Conservation (phyloP, 1,139 yeast genomes). For the Diutina sp. region DNA sequence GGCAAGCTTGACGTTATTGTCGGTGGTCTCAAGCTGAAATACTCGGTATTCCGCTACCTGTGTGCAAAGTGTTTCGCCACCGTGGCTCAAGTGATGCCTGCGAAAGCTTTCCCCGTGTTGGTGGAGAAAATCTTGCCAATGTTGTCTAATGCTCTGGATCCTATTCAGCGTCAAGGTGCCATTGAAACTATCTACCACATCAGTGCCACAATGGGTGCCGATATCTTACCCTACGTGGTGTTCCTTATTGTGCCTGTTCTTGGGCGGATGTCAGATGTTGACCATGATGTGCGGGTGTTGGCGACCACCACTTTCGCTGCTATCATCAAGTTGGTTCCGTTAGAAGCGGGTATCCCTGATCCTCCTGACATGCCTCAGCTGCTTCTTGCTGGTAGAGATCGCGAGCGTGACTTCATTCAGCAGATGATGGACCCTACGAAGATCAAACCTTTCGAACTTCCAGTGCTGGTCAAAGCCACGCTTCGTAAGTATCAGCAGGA, state of each 20-base stretch:
- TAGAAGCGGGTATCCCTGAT: slow-evolving; percentile 95
- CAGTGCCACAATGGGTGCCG: slow-evolving; percentile 75
- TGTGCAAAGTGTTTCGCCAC: slow-evolving; percentile 86
- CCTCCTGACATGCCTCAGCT: slow-evolving; percentile 87
- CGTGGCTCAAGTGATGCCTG: slow-evolving; percentile 62
- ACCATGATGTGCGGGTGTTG: slow-evolving; percentile 73
- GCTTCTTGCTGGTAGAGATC: slow-evolving; percentile 76
- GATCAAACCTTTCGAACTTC: slow-evolving; percentile 76
- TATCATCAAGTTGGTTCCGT: slow-evolving; percentile 86
- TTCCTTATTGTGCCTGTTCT: slow-evolving; percentile 91
- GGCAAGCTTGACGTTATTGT: slow-evolving; percentile 35
- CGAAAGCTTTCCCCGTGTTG: slow-evolving; percentile 63
- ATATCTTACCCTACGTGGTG: slow-evolving; percentile 86
- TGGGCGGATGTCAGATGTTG: slow-evolving; percentile 97
- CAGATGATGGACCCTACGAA: slow-evolving; percentile 99
- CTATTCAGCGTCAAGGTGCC: slow-evolving; percentile 83
- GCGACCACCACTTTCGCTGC: slow-evolving; percentile 97
- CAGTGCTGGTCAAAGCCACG: slow-evolving; percentile 87
- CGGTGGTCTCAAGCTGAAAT: slow-evolving; percentile 53
- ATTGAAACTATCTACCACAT: slow-evolving; percentile 85
- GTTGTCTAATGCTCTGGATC: slow-evolving; percentile 66
- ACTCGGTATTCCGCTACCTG: slow-evolving; percentile 77
- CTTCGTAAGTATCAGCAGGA: slow-evolving; percentile 94
- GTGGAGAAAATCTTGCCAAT: slow-evolving; percentile 74
- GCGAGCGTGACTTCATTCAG: slow-evolving; percentile 86